Base-by-base conservation (phyloP, 768 basidiomycete species). In the Phlebiopsis gigantea region DNA sequence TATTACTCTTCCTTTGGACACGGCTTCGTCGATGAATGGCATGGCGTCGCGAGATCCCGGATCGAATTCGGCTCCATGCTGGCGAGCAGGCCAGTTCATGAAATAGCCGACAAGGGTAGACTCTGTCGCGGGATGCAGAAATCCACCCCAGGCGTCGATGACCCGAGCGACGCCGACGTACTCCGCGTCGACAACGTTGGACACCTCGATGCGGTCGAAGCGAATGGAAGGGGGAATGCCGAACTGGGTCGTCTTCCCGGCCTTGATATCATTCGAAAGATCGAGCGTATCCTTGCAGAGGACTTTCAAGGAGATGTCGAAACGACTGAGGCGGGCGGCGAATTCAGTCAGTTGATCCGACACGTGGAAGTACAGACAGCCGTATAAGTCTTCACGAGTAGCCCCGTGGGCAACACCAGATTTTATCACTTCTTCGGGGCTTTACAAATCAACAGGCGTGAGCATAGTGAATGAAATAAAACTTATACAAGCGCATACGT, bases 181-280 rank as follows among this genome's bases (percentile, higher is more conserved):
- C 15, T 75, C 71, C 10, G 44, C 48, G 53, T 81, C 78, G 53
- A 77, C 51, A 39, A 78, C 76, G 56, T 79, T 81, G 3, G 80
- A 79, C 7, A 77, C 75, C 19, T 78, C 73, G 45, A 81, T 73
- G 0, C 80, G 72, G 58, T 81, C 76, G 50, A 79, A 81, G 21
- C 60, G 57, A 12, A 56, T 61, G 0, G 64, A 61, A 0, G 68
- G 8, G 1, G 69, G 63, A 30, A 74, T 31, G 7, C 64, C 66
- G 25, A 47, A 7, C 17, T 4, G 14, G 3, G 21, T 34, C 7
- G 21, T 6, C 21, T 24, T 24, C 22, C 34, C 31, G 5, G 15
- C 24, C n/a, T 8, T 17, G 39, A 57, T 50, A 2, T 5, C 70
- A 48, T 70, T 70, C 0, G 78, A 71, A 22, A 82, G 72, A 12